Evolutionary conservation across 2,329 filamentous ascomycete genomes (phyloP), one percentile per base, ranked within the genome.

Genomic region (Hortaea werneckii): DNA sequence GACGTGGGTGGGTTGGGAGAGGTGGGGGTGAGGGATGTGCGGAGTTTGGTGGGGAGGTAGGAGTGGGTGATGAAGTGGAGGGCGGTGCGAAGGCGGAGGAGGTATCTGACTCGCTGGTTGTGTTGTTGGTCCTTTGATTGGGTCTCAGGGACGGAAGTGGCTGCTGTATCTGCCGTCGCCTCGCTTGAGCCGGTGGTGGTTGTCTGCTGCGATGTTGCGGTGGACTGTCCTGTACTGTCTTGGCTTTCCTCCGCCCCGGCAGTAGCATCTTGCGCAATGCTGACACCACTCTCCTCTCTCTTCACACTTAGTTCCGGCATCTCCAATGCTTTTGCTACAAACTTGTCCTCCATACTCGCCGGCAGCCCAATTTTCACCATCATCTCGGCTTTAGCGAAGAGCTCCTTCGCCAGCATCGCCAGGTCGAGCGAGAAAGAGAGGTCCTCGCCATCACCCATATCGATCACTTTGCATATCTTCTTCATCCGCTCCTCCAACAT

Each of bases 391-490:
- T 95, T 96, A 12, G 65, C 59, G 5, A 89, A 51, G 1, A 96
- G 59, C 45, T 82, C 73, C 1, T 65, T 59, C 5, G 83, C 58
- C 1, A 95, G 74, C 60, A 88, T 94, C 9, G 73, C 68, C 57
- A 85, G 76, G 55, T 75, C 92, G 26, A 94, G 68, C 9, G 87
- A 79, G 65, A 85, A 95, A 85, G 95, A 87, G 45, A 69, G 78
- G 64, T 95, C 88, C 86, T 85, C 85, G 28, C 95, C 87, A 86
- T 85, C 85, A 28, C 92, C 84, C n/a, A 92, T 84, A 30, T 92
- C 83, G 8, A 94, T 83, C 0, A 76, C 83, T 57, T 95, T 88
- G 65, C 89, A 94, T 5, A 92, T 73, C 1, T 70, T 73, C 1
- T 71, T 74, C 68, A 94, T 81, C 32, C 87, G 76, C 3, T 32